These are phyloP conservation scores for Chrysochromulina parva DNA, from an alignment of 78 protist genomes.

Conservation along the genomic window DNA sequence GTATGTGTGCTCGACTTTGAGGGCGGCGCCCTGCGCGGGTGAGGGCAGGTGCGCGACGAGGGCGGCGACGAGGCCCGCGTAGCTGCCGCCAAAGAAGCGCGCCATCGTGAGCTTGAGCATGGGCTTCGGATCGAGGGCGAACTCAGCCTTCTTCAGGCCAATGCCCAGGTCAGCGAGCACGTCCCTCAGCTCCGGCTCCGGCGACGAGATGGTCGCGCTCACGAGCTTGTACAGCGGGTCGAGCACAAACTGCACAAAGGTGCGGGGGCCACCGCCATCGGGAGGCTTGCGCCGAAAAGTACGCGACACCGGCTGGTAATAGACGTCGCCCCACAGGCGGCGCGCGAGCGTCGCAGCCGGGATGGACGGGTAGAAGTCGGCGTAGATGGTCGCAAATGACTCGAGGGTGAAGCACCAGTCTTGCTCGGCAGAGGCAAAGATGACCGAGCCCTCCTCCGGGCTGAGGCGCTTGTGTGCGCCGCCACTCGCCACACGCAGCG, in stretches of 20 bases:
- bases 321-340: conserved; percentile 96
- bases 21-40: conserved; percentile 67
- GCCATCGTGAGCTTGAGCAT: conserved; percentile 35
- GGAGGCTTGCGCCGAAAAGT: conserved; percentile 46
- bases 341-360: conserved; percentile 62
- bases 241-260: conserved; percentile 78
- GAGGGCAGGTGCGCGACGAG: conserved; percentile 73
- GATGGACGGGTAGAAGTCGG: background rate
- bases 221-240: conserved; percentile 95
- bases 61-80: conserved; percentile 67
- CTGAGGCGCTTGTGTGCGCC: conserved; percentile 21
- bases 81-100: conserved; percentile 74
- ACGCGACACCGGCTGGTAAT: conserved; percentile 58
- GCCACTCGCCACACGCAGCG: conserved; percentile 25
- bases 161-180: conserved; percentile 77
- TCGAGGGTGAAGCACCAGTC: conserved; percentile 28
- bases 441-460: conserved; percentile 45
- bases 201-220: conserved; percentile 32
- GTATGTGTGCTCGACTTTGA: conserved; percentile 52
- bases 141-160: background rate
- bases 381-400: background rate
- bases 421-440: conserved; percentile 9
- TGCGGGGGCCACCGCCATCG: background rate
- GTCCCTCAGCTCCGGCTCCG: background rate
- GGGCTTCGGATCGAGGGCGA: conserved; percentile 27